A percentile compares a stretch with the other conserved stretches of the same genome.
Evolutionary conservation across 2,329 filamentous ascomycete genomes (phyloP).

Genomic region (Aspergillus quadricinctus): DNA sequence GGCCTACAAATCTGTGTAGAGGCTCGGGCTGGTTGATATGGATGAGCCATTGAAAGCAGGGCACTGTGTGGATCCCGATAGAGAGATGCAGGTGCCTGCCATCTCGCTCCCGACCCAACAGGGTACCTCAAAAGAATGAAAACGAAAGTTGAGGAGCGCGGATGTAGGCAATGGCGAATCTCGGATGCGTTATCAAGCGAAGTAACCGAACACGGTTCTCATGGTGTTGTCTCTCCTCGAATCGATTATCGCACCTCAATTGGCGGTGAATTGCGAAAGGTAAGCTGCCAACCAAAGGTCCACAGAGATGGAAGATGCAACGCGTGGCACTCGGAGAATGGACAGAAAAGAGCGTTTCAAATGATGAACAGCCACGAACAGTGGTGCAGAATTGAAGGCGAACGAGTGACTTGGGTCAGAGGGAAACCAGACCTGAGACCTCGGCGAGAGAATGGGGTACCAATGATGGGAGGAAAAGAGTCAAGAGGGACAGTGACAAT

Average conservation of each 20-base stretch:
- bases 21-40: constrained; percentile 58
- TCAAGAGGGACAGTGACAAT: neutral
- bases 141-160: neutral
- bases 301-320: neutral
- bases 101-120: constrained; percentile 30
- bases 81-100: constrained; percentile 57
- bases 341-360: neutral
- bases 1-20: constrained; percentile 63
- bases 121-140: neutral
- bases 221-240: neutral
- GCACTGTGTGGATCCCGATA: constrained; percentile 66
- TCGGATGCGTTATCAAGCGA: neutral
- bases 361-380: neutral
- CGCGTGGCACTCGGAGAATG: neutral
- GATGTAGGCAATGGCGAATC: neutral
- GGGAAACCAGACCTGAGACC: neutral
- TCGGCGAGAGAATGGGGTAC: neutral
- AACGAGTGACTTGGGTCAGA: constrained; percentile 8
- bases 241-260: neutral
- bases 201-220: neutral
- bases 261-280: neutral
- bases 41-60: constrained; percentile 69
- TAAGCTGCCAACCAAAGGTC: neutral
- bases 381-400: constrained; percentile 8
- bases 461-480: neutral